Base-by-base conservation (phyloP, 208 protist genomes). In the Trypanosoma boissoni region DNA sequence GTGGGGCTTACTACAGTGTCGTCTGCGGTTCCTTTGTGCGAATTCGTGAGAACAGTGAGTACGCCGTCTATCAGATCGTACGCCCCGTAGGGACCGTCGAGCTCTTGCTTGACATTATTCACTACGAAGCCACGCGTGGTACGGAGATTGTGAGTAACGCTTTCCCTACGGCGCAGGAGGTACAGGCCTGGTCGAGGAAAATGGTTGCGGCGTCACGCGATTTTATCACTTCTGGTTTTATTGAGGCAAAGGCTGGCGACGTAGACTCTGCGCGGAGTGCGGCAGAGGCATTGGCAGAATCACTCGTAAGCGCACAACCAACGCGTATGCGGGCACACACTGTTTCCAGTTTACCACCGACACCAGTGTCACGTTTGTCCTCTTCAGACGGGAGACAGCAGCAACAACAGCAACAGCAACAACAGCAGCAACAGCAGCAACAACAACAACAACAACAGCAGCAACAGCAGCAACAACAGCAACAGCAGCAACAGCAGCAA, bases 171-270 rank as follows among this genome's bases (percentile, higher is more conserved):
- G 42, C 23, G 27, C 46, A 61, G 12, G 80, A 87, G 32, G 41
- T 87, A 21, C 52, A 43, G 24, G 42, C 52, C 2, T 87, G 80
- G 80, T 43, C 68, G 28, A 79, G 77, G 43, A 74, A 74, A 23
- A 83, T 87, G 72, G 58, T 77, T 31, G 56, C 44, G 14, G 48
- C 63, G 3, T 64, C 64, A 12, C 62, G 76, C 7, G 37, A 63
- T 21, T 69, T 78, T 45, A 64, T 74, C 6, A 72, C 68, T 5
- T n/a, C 44, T 41, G 68, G 68, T 12, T 80, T 80, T 48, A 72
- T 87, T 16, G 80, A 83, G 51, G 80, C 75, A 14, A 87, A 87
- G 37, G 26, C 56, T 9, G 64, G 72, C 5, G 80, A 87, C 54
- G 44, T 87, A 12, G 24, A 62, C 32, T 76, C 72, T 7, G 68